Evolutionary conservation across 2,329 filamentous ascomycete species (phyloP), one percentile per base, ranked within the genome.

Genomic region (Hymenoscyphus occultus): DNA sequence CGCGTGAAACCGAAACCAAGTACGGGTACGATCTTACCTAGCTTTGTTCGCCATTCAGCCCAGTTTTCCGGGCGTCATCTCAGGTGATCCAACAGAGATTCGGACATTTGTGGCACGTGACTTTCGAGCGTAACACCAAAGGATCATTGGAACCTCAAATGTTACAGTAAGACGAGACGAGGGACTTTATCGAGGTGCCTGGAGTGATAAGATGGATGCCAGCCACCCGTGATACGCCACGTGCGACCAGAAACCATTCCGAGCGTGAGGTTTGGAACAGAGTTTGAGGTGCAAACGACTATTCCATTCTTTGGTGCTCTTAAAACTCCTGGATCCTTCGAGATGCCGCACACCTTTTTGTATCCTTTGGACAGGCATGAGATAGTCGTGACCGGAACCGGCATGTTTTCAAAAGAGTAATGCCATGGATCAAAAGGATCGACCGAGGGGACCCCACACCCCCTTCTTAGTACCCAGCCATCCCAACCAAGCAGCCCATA

Each of bases 101-200:
- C 48, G 19, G 48, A 54, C n/a, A 54, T 54, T 54, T 54, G 19
- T 54, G 19, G 48, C 48, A 54, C 48, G 48, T 54, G 48, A 54
- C 9, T 54, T n/a, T 22, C 7, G 5, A 19, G 48, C 13, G 48
- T 10, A 28, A 54, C 48, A 14, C 19, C 9, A 13, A 28, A 28
- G 48, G 22, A 9, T 19, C 45, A 51, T 51, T 51, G 45, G 45
- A 51, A 28, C 45, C n/a, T 28, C 10, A 4, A 22, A 22, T 28
- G 48, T 28, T 54, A 54, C 48, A 14, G 48, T 54, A 28, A 54
- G 48, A 54, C 48, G n/a, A 54, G 48, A 54, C 48, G 48, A 54
- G 48, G 48, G 22, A 13, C n/a, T 51, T 22, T 51, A 51, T 51
- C 45, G 3, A 22, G 45, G 22, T 51, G 45, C 22, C n/a, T 22